Evolutionary conservation across 257 asterid genomes (phyloP), one percentile per base, ranked within the genome.

Genomic region (Salvia splendens): DNA sequence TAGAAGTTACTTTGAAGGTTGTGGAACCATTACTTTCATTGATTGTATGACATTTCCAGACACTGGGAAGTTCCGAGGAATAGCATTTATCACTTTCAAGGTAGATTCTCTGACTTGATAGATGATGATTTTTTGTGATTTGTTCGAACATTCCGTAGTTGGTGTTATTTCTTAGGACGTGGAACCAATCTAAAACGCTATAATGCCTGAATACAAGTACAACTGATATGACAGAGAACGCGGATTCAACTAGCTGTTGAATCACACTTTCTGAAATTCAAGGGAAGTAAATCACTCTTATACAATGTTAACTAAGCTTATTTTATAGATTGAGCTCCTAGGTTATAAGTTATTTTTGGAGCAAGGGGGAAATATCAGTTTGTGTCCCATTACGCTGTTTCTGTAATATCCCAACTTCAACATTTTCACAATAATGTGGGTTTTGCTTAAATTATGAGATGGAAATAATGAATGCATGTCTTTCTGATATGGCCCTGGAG

Each of bases 1-100:
- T 49, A 81, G 87, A 79, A 91, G 97, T 81, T 94, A 69, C 77
- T 94, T 94, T 79, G 96, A 88, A 74, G 67, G 94, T 48, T 94
- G 99, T 84, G 99, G 99, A 67, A 82, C 96, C 72, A 87, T 91
- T 76, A 87, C 86, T 6, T 79, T 62, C 64, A 64, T 91, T 71
- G 99, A 91, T 81, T 94, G 97, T 78, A 81, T 91, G 96, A 74
- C 69, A 12, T 94, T 94, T 71, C 86, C 95, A 5, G 99, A 94
- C 77, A 94, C 84, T 45, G 93, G 96, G 76, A 94, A 91, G 81
- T 94, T 94, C 82, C 82, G 99, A 83, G 99, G 99, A 73, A 91
- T 94, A 38, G 99, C 96, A 73, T 87, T 94, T 11, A 81, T 94
- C 79, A 84, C 82, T 79, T 91, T 87, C 79, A 91, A 85, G 96